Evolutionary conservation across 192 early-diverging fungal species (phyloP), one percentile per base, ranked within the genome.

Genomic region (Nowakowskiella sp.): DNA sequence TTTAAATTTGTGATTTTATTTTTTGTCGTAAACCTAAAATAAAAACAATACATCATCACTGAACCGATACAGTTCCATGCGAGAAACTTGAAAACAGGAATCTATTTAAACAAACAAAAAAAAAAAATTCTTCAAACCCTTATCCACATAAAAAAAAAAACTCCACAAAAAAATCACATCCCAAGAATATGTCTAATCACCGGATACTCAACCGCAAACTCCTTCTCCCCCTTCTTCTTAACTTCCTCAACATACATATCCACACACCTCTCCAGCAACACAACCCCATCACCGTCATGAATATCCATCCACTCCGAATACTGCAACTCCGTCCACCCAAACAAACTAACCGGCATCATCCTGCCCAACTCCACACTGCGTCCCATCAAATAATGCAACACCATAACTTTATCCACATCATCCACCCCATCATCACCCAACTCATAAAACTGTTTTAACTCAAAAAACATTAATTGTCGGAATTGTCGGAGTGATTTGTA

Each of bases 261-360:
- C 34, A 72, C 33, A 44, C 74, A 72, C 46, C 64, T 50, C 8
- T 50, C 61, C n/a, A 77, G 28, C 27, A 85, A 51, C 32, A 61
- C 47, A 2, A 74, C 44, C 8, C 60, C 64, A 42, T 85, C 76
- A 22, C 31, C 49, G 13, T 75, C 67, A 51, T 85, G 81, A 27
- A 62, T 42, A 50, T 87, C 83, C 36, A 85, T 60, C 83, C 83
- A 87, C 1, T 78, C 73, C 45, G 77, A 78, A 47, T 87, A 87
- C 44, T 83, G 78, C 33, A 59, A 39, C 36, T 80, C 69, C 2
- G 68, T 70, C 76, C 79, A 77, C 22, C 67, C 69, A 62, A 74
- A 87, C 3, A 70, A 50, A 6, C 57, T 58, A 31, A 70, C 65
- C 5, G 85, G 85, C 13, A 81, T 62, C 8, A 66, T 72, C 3